Percentiles rank a stretch among this genome's conserved stretches.
Evolutionary conservation across 495 filamentous ascomycete species (phyloP).

Genomic region (Xylaria venustula): DNA sequence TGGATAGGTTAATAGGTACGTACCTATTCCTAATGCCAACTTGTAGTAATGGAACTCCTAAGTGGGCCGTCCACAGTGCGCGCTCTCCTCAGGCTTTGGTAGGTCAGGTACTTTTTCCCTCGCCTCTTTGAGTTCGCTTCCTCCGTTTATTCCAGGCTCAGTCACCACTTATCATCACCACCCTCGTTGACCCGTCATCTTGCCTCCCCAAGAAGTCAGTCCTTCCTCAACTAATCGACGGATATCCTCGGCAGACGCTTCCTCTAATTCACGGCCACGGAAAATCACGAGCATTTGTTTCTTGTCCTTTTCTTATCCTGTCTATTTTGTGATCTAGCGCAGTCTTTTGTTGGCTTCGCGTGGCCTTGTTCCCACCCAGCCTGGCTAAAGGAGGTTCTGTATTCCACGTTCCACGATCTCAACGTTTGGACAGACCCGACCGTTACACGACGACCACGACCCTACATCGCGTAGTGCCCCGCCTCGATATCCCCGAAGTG

Average conservation of each 20-base stretch:
- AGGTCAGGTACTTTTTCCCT: background rate
- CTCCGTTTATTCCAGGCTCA: background rate
- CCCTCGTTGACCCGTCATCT: background rate
- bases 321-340: background rate
- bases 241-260: background rate
- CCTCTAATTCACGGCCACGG: background rate
- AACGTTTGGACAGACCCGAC: constrained; percentile 1
- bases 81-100: background rate
- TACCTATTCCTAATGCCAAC: background rate
- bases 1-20: no score
- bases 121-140: background rate
- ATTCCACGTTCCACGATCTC: constrained; percentile 2
- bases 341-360: constrained; percentile 2
- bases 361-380: background rate
- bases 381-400: background rate
- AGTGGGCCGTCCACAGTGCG: background rate
- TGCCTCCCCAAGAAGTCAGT: background rate
- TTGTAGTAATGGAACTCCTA: background rate
- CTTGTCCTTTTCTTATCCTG: background rate
- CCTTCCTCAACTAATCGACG: background rate
- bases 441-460: background rate
- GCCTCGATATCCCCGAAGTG: background rate
- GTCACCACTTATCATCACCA: background rate
- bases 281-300: background rate
- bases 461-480: background rate